phyloP scores from a whole-genome alignment of 257 asterid species.

The Petunia axillaris region DNA sequence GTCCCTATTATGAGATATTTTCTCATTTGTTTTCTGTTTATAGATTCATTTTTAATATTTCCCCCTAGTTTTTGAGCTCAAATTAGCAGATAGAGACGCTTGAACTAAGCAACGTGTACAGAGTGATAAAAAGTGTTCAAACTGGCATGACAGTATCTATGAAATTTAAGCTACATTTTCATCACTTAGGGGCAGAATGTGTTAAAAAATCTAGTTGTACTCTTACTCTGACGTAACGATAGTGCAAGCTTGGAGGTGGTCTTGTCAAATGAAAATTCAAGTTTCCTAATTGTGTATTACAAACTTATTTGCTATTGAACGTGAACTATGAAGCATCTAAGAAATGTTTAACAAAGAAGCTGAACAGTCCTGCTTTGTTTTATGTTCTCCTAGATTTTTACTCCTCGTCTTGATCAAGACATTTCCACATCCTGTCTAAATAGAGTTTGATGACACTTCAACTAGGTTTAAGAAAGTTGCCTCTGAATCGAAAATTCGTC shows the following conservation, averaged over 20 bases:
- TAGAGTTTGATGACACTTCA: slow-evolving; percentile 4
- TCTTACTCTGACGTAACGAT: slow-evolving; percentile 9
- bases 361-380: neutral
- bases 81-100: neutral
- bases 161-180: neutral
- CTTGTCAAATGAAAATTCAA: neutral
- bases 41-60: neutral
- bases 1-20: neutral
- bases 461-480: slow-evolving; percentile 3
- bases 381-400: neutral
- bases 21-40: neutral
- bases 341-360: neutral
- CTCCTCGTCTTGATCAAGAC: neutral
- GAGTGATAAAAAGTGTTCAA: neutral
- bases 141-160: neutral
- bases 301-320: neutral
- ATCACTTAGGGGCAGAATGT: neutral
- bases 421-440: neutral
- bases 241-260: neutral
- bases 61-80: slow-evolving; percentile 3
- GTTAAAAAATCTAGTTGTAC: neutral
- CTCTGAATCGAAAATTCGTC: neutral
- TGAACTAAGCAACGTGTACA: neutral
- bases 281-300: neutral
- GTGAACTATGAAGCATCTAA: neutral